Percentiles rank a stretch among this genome's conserved stretches.
These are phyloP conservation scores for Pseudonectria foliicola DNA, from an alignment of 2,329 filamentous ascomycete species.

Conservation along the genomic window DNA sequence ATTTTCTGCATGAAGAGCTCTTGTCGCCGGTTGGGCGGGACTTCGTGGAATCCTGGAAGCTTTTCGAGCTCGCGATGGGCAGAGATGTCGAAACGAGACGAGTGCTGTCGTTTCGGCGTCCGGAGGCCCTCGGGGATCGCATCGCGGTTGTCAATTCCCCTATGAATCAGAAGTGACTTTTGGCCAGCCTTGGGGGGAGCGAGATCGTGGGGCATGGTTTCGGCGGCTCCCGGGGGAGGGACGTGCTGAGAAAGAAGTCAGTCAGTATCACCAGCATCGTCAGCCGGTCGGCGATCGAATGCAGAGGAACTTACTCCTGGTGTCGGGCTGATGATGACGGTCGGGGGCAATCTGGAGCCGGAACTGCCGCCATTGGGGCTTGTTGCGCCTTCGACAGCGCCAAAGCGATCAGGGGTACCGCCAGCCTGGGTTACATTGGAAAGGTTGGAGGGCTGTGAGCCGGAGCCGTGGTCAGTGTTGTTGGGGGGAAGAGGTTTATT, in stretches of 20 bases:
- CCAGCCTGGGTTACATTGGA: constrained; percentile 31
- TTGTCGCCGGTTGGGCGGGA: constrained; percentile 86
- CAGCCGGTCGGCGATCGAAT: constrained; percentile 5
- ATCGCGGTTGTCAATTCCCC: constrained; percentile 84
- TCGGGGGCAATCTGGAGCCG: constrained; percentile 57
- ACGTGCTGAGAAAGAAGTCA: constrained; percentile 54
- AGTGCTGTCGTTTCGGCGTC: constrained; percentile 94
- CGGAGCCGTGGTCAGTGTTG: constrained; percentile 34
- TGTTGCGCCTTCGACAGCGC: constrained; percentile 25
- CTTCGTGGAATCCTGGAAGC: constrained; percentile 94
- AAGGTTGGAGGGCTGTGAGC: constrained; percentile 33
- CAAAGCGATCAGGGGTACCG: constrained; percentile 36
- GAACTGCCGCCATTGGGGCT: constrained; percentile 30
- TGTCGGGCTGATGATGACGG: constrained; percentile 91
- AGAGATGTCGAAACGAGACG: constrained; percentile 95
- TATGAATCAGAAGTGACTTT: constrained; percentile 83
- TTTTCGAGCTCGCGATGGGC: constrained; percentile 96
- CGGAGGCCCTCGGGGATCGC: constrained; percentile 83
- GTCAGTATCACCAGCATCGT: constrained; percentile 6
- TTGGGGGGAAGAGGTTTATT: constrained; percentile 69
- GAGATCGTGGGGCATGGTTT: constrained; percentile 97
- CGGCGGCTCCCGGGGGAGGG: constrained; percentile 83
- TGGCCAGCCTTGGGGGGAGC: constrained; percentile 86
- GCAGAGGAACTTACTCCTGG: constrained; percentile 61
- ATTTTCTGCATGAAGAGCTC: constrained; percentile 99